Conservation (phyloP, 225 moss, liverwort and hornwort genomes). For the Straminergon stramineum region DNA sequence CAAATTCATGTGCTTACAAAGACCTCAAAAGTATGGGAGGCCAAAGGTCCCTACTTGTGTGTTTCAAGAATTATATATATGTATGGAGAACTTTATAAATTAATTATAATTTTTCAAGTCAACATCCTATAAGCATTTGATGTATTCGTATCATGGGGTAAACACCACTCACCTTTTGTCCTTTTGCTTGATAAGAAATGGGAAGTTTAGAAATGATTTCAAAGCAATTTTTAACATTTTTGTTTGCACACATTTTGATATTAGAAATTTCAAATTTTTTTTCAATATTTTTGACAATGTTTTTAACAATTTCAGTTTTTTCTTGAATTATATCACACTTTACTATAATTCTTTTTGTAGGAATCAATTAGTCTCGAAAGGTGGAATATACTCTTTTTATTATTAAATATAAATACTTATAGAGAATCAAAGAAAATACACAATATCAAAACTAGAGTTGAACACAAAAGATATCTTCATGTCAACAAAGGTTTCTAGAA, state of each 20-base stretch:
- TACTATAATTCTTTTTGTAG: background rate
- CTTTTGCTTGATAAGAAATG: background rate
- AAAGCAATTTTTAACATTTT: background rate
- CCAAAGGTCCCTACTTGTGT: fast-evolving
- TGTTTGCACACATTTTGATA: background rate
- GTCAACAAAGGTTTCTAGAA: fast-evolving
- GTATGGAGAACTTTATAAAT: background rate
- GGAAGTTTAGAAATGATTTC: background rate
- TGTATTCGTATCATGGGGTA: fast-evolving
- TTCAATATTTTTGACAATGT: background rate
- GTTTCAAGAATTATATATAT: background rate
- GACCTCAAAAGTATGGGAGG: fast-evolving
- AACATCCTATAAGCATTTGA: background rate
- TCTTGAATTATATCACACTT: background rate
- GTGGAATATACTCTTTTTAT: background rate
- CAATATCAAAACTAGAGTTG: background rate
- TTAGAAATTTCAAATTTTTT: background rate
- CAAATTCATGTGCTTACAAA: background rate
- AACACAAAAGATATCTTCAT: no score
- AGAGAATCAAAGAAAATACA: fast-evolving
- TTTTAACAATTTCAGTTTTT: background rate
- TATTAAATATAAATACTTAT: background rate
- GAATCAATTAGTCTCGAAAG: background rate
- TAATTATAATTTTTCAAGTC: background rate
- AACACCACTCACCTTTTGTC: background rate